Conservation (phyloP, 1,139 yeast genomes). For the Saccharomyces uvarum region DNA sequence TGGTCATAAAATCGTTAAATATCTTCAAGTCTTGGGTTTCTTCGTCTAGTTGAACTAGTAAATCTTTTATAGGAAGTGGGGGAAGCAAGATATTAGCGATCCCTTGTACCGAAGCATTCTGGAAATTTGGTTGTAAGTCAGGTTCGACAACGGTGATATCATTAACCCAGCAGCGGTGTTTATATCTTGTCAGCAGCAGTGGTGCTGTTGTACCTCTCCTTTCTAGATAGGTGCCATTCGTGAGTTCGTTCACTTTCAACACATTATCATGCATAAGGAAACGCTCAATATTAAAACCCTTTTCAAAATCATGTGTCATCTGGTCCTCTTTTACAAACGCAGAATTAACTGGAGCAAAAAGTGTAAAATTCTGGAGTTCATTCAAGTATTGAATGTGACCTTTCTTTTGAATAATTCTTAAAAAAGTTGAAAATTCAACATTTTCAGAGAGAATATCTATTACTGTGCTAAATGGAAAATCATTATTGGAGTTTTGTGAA, state of each 20-base stretch:
- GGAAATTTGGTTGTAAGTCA: constrained; percentile 60
- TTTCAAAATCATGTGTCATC: constrained; percentile 15
- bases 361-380: constrained; percentile 56
- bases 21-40: not conserved
- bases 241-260: constrained; percentile 13
- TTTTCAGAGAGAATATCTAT: constrained; percentile 70
- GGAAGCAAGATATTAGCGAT: constrained; percentile 39
- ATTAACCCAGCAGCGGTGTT: constrained; percentile 35
- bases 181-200: constrained; percentile 14
- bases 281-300: constrained; percentile 21
- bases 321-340: constrained; percentile 47
- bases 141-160: constrained; percentile 49
- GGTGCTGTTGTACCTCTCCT: not conserved
- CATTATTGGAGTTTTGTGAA: not conserved
- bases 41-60: constrained; percentile 1
- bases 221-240: constrained; percentile 9
- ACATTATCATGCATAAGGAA: constrained; percentile 22
- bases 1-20: not conserved
- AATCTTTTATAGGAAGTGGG: constrained; percentile 6
- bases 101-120: constrained; percentile 69
- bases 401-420: constrained; percentile 55
- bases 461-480: constrained; percentile 40
- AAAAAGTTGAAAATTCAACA: constrained; percentile 64
- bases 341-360: constrained; percentile 80
- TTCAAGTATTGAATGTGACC: constrained; percentile 68